Conservation (phyloP, 176 grass and related monocot genomes). For the Cocos nucifera region DNA sequence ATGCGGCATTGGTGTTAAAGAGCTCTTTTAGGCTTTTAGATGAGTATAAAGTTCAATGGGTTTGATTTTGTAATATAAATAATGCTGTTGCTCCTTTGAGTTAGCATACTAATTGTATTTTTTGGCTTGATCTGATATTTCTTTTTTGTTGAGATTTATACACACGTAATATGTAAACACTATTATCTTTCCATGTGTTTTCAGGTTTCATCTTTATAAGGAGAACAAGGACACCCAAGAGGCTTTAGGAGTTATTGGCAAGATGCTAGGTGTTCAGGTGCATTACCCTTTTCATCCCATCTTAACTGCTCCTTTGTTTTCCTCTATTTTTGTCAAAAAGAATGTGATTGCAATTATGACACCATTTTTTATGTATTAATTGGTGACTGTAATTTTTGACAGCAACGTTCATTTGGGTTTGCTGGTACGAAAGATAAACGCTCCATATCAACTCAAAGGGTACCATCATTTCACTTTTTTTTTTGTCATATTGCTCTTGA, state of each 20-base stretch:
- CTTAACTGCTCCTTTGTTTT: background rate
- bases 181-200: conserved; percentile 11
- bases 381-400: conserved; percentile 20
- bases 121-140: background rate
- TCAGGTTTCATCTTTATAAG: conserved; percentile 92
- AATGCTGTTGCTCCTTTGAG: too few species aligned
- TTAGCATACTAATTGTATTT: background rate
- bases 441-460: conserved; percentile 79
- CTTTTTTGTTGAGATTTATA: background rate
- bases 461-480: conserved; percentile 13
- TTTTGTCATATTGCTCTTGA: background rate
- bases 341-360: conserved; percentile 1
- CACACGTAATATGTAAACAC: background rate
- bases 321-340: conserved; percentile 6
- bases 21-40: too few species aligned
- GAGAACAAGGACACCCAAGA: conserved; percentile 98
- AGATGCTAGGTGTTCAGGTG: conserved; percentile 96
- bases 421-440: conserved; percentile 97
- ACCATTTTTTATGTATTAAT: conserved; percentile 17
- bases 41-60: too few species aligned
- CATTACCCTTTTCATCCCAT: conserved; percentile 6
- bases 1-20: too few species aligned
- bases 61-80: too few species aligned
- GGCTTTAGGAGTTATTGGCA: conserved; percentile 76
- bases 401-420: conserved; percentile 89